Conservation (phyloP, 257 asterid species). For the Ophiorrhiza pumila region DNA sequence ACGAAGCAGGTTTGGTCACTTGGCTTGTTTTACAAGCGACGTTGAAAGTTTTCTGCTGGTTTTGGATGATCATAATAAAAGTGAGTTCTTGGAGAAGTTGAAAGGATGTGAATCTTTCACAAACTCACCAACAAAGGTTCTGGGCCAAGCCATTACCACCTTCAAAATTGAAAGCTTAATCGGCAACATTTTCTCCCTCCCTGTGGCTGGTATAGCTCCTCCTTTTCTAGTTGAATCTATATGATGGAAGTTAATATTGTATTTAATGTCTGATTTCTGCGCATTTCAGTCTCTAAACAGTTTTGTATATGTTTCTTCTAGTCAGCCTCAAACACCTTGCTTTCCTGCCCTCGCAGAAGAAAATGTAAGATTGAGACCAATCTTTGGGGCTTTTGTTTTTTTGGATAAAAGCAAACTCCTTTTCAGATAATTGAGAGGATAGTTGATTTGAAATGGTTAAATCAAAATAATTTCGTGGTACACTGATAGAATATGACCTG, state of each 20-base stretch:
- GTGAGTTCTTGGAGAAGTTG: conserved; percentile 51
- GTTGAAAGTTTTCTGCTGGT: conserved; percentile 63
- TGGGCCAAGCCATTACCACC: conserved; percentile 68
- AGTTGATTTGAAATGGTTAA: not conserved
- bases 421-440: not conserved
- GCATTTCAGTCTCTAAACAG: not conserved
- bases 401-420: not conserved
- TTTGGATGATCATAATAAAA: conserved; percentile 48
- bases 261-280: not conserved
- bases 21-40: conserved; percentile 82
- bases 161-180: conserved; percentile 65
- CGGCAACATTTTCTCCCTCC: conserved; percentile 55
- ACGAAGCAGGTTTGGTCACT: conserved; percentile 83
- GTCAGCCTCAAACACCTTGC: not conserved
- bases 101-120: conserved; percentile 40
- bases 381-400: not conserved
- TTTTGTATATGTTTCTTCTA: not conserved
- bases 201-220: conserved; percentile 48
- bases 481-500: not conserved
- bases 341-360: not conserved
- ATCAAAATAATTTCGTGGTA: not conserved
- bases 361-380: not conserved
- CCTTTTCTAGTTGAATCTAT: not conserved
- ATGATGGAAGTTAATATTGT: not conserved
- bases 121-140: conserved; percentile 51